Evolutionary conservation across 306 rosid genomes (phyloP), one percentile per base, ranked within the genome.

Genomic region (Prunus armeniaca): DNA sequence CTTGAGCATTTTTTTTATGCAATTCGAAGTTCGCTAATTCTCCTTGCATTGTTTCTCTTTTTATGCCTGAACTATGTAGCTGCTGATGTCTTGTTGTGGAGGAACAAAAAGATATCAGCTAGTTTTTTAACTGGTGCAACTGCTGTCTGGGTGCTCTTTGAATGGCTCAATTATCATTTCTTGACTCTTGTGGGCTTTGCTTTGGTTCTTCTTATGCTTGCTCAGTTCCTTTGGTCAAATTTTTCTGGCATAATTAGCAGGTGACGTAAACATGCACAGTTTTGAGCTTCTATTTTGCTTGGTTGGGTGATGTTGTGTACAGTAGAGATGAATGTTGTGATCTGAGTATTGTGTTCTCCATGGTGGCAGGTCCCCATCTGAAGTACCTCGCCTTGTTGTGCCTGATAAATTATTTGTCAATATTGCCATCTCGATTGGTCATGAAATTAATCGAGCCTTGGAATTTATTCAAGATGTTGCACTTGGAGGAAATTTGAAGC

Each of bases 61-160:
- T 62, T 41, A 56, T 50, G n/a, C 55, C 65, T 55, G 69, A 81
- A 79, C 82, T 79, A 28, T 77, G 69, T 73, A 95, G 98, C 97
- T 79, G 99, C 97, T 74, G 99, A 95, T 85, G 87, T 91, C 77
- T 79, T 95, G 86, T 82, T 95, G 73, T 95, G 99, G 99, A 92
- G 97, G 88, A 89, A 95, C 96, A 95, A 92, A 88, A 95, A 92
- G 83, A 92, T 92, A 72, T 92, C 97, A 50, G 93, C 97, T 3
- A 82, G 97, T 20, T 88, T 91, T 75, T 87, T 92, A 82, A 57
- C 87, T 22, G 85, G 80, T 64, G 90, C 97, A 77, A 95, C 99
- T 20, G 65, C 80, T 74, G 67, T 87, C 38, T 95, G 99, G 99
- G 93, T 89, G 84, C 84, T 95, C 67, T 92, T 95, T 77, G 97